Evolutionary conservation across 495 filamentous ascomycete species (phyloP), one percentile per base, ranked within the genome.

Genomic region (Penicillium chermesinum): DNA sequence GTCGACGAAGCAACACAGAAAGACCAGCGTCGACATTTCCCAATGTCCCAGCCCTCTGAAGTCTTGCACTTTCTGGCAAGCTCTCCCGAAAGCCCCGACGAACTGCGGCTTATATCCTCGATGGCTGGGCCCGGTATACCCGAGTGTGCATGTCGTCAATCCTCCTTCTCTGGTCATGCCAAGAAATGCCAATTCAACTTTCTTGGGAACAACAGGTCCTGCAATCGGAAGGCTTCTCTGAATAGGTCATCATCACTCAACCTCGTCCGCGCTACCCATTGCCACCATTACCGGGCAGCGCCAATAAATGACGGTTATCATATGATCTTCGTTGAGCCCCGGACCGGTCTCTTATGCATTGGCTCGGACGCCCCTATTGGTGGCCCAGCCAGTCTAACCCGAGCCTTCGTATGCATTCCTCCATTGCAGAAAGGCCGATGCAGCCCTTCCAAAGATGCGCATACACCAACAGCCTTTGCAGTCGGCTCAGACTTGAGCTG

Each of bases 261-360:
- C 25, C 54, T 70, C 18, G 55, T 73, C 16, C 62, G 64, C 15
- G 65, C 71, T 16, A 71, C 66, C 0, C 71, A 74, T 47, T 77
- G 71, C 20, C 83, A 87, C 54, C 82, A 89, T 54, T 86, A 82
- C 53, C 76, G 74, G 9, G 85, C 85, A 5, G 65, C 86, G 3
- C 86, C 86, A 1, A 66, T 87, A 36, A 82, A 81, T 50, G 85
- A 88, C 61, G 84, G 85, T 1, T 70, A 78, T 34, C 82, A 88
- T 50, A 70, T 89, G 25, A 64, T 88, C 17, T 89, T 86, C 66
- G 82, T 80, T 7, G 85, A 88, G 48, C 83, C 84, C 3, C 65
- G 65, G 6, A 78, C 74, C 15, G 75, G 72, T 6, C 47, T 72
- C 2, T 69, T 88, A n/a, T 86, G 79, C 52, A 69, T 89, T 3